These are phyloP conservation scores for Astragalus membranaceus DNA, from an alignment of 306 rosid species.

Conservation along the genomic window DNA sequence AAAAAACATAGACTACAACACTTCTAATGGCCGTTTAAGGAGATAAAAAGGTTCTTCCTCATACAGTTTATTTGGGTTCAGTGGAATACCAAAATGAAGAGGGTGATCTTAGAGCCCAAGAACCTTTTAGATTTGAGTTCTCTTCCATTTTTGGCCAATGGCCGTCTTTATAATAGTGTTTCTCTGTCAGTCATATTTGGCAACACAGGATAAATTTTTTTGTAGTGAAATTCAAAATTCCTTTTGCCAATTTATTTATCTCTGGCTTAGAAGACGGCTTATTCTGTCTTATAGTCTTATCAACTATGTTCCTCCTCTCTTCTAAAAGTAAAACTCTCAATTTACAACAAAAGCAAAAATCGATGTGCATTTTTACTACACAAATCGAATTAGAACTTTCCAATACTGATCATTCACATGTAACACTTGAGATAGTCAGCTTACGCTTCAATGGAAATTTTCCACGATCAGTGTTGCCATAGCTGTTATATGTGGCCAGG, in stretches of 20 bases:
- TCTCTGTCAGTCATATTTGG: neutral
- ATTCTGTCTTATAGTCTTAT: neutral
- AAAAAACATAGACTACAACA: neutral
- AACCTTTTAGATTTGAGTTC: neutral
- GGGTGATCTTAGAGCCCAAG: neutral
- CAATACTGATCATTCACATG: neutral
- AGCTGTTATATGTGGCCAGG: neutral
- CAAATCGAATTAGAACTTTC: neutral
- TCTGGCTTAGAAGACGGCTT: neutral
- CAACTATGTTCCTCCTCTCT: neutral
- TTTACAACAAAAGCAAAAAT: neutral
- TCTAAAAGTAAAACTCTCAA: neutral
- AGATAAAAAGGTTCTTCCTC: neutral
- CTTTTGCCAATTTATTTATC: neutral
- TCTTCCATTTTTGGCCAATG: neutral
- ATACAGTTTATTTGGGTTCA: neutral
- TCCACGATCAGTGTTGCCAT: neutral
- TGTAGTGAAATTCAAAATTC: neutral
- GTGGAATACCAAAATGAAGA: neutral
- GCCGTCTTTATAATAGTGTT: neutral
- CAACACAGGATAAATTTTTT: neutral
- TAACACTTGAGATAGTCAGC: neutral
- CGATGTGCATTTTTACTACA: neutral
- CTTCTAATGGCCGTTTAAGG: neutral
- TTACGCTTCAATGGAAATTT: neutral